phyloP scores from a whole-genome alignment of 2,329 filamentous ascomycete genomes.

The Neodidymelliopsis sp. region DNA sequence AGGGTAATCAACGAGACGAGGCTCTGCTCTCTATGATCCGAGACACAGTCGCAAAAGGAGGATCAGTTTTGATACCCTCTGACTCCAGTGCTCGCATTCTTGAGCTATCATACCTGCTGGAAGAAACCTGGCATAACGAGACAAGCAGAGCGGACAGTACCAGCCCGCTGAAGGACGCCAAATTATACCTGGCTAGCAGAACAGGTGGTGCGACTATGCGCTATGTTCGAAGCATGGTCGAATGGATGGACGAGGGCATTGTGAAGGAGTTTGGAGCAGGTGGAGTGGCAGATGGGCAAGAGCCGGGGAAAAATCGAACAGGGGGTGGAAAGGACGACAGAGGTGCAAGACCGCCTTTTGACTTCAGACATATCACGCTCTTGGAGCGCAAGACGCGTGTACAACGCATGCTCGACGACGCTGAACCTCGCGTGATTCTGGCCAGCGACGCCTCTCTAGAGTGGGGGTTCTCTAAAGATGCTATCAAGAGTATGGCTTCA shows the following conservation, averaged over 20 bases:
- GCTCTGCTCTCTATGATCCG: slow-evolving; percentile 81
- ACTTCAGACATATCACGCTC: slow-evolving; percentile 84
- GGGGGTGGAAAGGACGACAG: slow-evolving; percentile 56
- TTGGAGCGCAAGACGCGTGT: slow-evolving; percentile 84
- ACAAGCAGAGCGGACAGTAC: slow-evolving; percentile 40
- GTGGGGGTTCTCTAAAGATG: slow-evolving; percentile 91
- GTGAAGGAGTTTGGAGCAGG: slow-evolving; percentile 85
- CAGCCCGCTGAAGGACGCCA: slow-evolving; percentile 59
- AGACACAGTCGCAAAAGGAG: slow-evolving; percentile 80
- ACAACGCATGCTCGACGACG: slow-evolving; percentile 68
- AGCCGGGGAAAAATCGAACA: slow-evolving; percentile 42
- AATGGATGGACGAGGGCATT: slow-evolving; percentile 99
- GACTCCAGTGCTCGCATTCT: slow-evolving; percentile 95
- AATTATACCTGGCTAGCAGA: slow-evolving; percentile 82
- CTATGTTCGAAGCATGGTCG: slow-evolving; percentile 92
- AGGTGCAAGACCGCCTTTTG: slow-evolving; percentile 75
- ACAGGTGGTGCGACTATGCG: slow-evolving; percentile 89
- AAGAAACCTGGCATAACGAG: slow-evolving; percentile 78
- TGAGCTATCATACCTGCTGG: slow-evolving; percentile 89
- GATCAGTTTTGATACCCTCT: slow-evolving; percentile 90
- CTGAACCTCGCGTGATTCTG: slow-evolving; percentile 76
- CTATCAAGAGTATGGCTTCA: slow-evolving; percentile 75
- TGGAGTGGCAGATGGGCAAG: slow-evolving; percentile 50
- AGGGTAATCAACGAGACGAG: slow-evolving; percentile 83
- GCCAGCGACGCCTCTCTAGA: slow-evolving; percentile 90